Evolutionary conservation across 148 eudicot species (phyloP).

Genomic region (Vaccinium myrtillus): DNA sequence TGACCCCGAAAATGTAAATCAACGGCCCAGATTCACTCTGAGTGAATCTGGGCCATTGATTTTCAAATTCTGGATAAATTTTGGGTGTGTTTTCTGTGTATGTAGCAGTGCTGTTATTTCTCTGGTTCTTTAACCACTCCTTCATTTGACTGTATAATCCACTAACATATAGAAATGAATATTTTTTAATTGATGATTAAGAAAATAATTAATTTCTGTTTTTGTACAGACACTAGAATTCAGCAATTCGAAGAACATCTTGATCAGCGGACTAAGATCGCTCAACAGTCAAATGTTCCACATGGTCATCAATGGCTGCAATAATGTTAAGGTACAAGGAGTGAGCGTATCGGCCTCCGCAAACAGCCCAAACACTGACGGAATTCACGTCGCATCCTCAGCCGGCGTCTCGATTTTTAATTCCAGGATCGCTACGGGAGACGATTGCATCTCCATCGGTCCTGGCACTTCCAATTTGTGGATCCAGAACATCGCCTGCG

Average conservation of each 20-base stretch:
- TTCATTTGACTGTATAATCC: background rate
- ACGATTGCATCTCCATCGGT: slow-evolving; percentile 62
- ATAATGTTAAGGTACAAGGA: slow-evolving; percentile 26
- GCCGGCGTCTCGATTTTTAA: slow-evolving; percentile 22
- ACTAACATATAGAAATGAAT: background rate
- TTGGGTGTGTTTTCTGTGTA: no score
- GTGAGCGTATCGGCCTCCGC: slow-evolving; percentile 28
- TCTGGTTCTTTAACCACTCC: background rate
- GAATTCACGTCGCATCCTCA: slow-evolving; percentile 38
- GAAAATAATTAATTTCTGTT: no score
- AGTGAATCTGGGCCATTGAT: no score
- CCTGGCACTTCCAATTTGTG: slow-evolving; percentile 34
- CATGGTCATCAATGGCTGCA: slow-evolving; percentile 28
- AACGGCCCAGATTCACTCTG: no score
- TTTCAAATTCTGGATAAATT: no score
- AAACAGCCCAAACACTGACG: slow-evolving; percentile 64
- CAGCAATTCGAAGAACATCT: slow-evolving; percentile 38
- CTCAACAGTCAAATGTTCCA: slow-evolving; percentile 55
- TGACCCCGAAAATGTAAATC: no score
- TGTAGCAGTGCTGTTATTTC: no score
- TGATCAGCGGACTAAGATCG: slow-evolving; percentile 36
- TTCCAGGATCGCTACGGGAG: slow-evolving; percentile 43
- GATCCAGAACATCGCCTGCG: slow-evolving; percentile 43
- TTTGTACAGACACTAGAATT: slow-evolving; percentile 38
- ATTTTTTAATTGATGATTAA: background rate